Conservation (phyloP, 805 yeast species). For the Cyberlindnera veronae region DNA sequence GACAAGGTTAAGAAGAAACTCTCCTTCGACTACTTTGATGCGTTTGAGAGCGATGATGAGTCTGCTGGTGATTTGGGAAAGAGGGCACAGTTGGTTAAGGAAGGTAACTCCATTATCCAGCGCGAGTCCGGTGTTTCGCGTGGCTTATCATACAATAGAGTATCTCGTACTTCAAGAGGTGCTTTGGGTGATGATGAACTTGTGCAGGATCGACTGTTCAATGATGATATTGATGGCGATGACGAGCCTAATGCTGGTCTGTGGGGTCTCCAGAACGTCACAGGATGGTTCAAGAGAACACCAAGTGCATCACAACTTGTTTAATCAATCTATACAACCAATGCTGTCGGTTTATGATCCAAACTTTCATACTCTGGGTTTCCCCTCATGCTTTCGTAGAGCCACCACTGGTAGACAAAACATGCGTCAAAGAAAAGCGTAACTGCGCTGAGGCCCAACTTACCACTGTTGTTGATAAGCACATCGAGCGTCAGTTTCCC, state of each 20-base stretch:
- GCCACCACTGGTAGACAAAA: slow-evolving; percentile 36
- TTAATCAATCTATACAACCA: slow-evolving; percentile 2
- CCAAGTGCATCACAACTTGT: slow-evolving; percentile 2
- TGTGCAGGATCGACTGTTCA: not conserved
- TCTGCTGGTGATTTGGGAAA: slow-evolving; percentile 21
- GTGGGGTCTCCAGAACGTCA: not conserved
- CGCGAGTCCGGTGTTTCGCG: slow-evolving; percentile 19
- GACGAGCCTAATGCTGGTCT: not conserved
- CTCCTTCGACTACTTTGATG: slow-evolving; percentile 29
- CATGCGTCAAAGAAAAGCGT: slow-evolving; percentile 36
- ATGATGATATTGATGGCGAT: not conserved
- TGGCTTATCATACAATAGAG: not conserved
- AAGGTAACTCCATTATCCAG: slow-evolving; percentile 25
- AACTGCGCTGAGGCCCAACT: slow-evolving; percentile 36
- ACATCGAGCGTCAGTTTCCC: slow-evolving; percentile 25
- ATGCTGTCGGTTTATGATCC: slow-evolving; percentile 1
- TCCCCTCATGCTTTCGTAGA: slow-evolving; percentile 17
- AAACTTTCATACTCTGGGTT: not conserved
- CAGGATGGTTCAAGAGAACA: slow-evolving; percentile 1
- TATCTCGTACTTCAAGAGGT: not conserved
- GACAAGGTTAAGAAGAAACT: slow-evolving; percentile 46
- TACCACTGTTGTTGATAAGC: slow-evolving; percentile 36
- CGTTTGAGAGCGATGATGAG: slow-evolving; percentile 40
- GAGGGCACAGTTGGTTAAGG: slow-evolving; percentile 19
- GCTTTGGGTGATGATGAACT: too few relatives aligned